Conservation (phyloP, 257 asterid genomes). For the Ligustrum vulgare region DNA sequence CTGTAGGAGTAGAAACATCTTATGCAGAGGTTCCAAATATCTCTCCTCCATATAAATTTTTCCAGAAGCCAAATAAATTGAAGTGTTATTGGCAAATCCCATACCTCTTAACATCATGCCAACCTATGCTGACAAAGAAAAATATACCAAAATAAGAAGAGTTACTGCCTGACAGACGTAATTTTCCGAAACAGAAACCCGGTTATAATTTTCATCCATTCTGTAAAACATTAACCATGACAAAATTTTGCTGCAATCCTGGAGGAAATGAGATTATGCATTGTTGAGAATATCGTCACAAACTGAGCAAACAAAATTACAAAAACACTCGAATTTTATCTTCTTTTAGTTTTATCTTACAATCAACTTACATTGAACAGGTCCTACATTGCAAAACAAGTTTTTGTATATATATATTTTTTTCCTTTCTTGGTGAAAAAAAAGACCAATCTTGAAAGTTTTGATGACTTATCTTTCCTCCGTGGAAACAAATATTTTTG, state of each 20-base stretch:
- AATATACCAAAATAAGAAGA: slow-evolving; percentile 35
- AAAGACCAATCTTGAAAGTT: background rate
- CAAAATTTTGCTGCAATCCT: background rate
- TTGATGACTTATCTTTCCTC: no score
- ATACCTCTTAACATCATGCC: slow-evolving; percentile 95
- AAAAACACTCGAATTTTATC: no score
- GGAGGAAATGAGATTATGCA: background rate
- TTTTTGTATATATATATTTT: no score
- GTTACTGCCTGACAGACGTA: slow-evolving; percentile 24
- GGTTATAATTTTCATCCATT: background rate
- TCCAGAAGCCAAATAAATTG: slow-evolving; percentile 84
- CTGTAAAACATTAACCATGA: background rate
- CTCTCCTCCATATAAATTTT: slow-evolving; percentile 62
- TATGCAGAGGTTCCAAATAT: slow-evolving; percentile 56
- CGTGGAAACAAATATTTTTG: no score
- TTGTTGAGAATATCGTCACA: no score
- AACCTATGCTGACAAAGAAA: slow-evolving; percentile 89
- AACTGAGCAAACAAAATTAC: no score
- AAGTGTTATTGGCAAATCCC: slow-evolving; percentile 76
- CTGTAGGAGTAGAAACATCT: slow-evolving; percentile 77
- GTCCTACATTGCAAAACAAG: background rate
- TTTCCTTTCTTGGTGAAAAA: no score
- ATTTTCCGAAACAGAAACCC: background rate
- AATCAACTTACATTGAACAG: no score
- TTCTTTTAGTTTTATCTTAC: no score